phyloP scores from a whole-genome alignment of 2,329 filamentous ascomycete species.

The Trichoderma koningiopsis region DNA sequence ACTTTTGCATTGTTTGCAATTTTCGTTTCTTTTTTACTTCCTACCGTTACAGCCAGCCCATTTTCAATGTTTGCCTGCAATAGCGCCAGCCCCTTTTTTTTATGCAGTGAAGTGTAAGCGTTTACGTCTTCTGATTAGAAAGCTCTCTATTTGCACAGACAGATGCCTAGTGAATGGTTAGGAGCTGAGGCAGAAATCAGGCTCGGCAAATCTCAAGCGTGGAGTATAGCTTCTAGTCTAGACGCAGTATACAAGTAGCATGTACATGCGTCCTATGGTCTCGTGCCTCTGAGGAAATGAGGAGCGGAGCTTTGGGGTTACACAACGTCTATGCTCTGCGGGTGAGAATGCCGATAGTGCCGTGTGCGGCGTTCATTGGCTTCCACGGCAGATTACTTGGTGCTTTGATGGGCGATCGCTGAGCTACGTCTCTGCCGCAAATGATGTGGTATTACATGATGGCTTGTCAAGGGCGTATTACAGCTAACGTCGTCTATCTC shows the following conservation, averaged over 20 bases:
- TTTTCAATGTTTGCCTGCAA: not conserved
- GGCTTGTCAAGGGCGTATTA: no score
- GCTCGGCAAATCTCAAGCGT: not conserved
- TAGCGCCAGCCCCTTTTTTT: not conserved
- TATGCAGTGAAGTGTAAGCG: not conserved
- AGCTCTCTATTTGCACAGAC: not conserved
- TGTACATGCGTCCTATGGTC: not conserved
- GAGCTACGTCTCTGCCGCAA: not conserved
- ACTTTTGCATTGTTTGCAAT: not conserved
- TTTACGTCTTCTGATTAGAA: not conserved
- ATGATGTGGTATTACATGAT: not conserved
- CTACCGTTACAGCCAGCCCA: not conserved
- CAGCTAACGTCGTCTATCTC: no score
- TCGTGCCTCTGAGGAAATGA: not conserved
- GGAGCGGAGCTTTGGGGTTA: not conserved
- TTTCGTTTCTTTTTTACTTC: not conserved
- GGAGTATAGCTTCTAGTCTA: not conserved
- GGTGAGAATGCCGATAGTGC: not conserved
- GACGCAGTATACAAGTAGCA: not conserved
- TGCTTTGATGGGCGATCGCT: not conserved
- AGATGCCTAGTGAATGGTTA: not conserved
- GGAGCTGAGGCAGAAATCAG: not conserved
- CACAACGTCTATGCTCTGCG: not conserved
- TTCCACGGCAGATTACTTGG: not conserved
- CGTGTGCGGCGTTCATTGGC: not conserved